Conservation (phyloP, 1,139 yeast genomes). For the Kurtzmaniella natalensis region DNA sequence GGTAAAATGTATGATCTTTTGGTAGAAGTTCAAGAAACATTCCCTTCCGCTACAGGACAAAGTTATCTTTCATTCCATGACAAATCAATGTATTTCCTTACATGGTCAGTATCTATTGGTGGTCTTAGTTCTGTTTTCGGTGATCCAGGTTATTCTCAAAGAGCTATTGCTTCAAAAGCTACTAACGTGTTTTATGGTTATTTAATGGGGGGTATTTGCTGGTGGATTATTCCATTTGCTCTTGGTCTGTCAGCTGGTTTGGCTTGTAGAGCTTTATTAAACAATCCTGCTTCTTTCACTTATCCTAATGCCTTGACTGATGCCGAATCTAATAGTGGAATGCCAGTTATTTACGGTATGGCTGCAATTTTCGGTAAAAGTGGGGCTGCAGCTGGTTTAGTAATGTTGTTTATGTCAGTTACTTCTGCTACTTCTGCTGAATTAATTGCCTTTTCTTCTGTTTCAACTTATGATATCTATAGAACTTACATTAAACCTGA, state of each 20-base stretch:
- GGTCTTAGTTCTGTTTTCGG: constrained; percentile 34
- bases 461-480: constrained; percentile 32
- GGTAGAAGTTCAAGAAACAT: constrained; percentile 18
- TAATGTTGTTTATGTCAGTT: constrained; percentile 36
- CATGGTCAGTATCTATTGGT: constrained; percentile 26
- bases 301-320: constrained; percentile 18
- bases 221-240: constrained; percentile 38
- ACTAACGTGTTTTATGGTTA: constrained; percentile 31
- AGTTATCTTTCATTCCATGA: constrained; percentile 9
- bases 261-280: constrained; percentile 29
- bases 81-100: constrained; percentile 14
- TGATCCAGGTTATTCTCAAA: constrained; percentile 39
- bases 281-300: constrained; percentile 27
- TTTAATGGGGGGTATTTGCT: constrained; percentile 35
- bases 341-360: constrained; percentile 15
- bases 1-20: constrained; percentile 31
- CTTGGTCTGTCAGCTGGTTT: constrained; percentile 35
- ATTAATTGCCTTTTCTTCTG: constrained; percentile 33
- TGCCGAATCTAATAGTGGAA: constrained; percentile 14
- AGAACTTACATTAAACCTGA: constrained; percentile 29
- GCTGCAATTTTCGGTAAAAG: constrained; percentile 28
- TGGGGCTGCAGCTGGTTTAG: constrained; percentile 32
- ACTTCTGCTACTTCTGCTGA: constrained; percentile 39
- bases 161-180: constrained; percentile 40
- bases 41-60: constrained; percentile 18